Evolutionary conservation across 1,139 yeast species (phyloP), one percentile per base, ranked within the genome.

Genomic region (Suhomyces coccinellae): DNA sequence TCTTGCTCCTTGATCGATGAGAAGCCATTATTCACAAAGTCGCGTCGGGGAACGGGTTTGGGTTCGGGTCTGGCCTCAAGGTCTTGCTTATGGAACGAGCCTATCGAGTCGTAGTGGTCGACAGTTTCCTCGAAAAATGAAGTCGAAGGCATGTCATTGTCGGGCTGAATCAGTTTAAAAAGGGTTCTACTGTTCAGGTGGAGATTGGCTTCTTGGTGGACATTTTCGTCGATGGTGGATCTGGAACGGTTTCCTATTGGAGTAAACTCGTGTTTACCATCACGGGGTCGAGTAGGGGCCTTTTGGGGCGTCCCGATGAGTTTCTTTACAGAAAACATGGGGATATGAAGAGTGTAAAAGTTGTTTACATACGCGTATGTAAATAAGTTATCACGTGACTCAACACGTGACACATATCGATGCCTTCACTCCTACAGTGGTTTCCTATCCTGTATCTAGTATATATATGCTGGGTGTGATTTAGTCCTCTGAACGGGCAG

Each of bases 1-100:
- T 79, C 81, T 54, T 82, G 87, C 50, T 75, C 82, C 49, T 73
- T 79, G 12, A 84, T 65, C 2, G 73, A 65, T 17, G 64, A 60
- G 29, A 52, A 44, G 2, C 75, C 73, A 42, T 57, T 59, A 14
- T 54, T 57, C 16, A 68, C 53, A 41, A 58, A 50, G 36, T 45
- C 40, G 11, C 45, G 44, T 13, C 51, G 52, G 46, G 47, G 52
- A 33, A 39, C 43, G 50, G 52, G 34, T 10, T 17, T 41, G 17
- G 33, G 34, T 8, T 36, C 38, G 24, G 28, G 7, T n/a, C 31
- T 37, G 12, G 34, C 28, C 17, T 38, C 37, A 9, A 24, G 20
- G 11, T 35, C 40, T 5, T 38, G 46, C 12, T 30, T 27, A n/a
- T 40, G 41, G 37, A 33, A 39, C 31, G 49, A 36, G 4, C 22